Percentiles rank a stretch among this genome's conserved stretches.
phyloP scores from a whole-genome alignment of 176 grass and related monocot genomes.

The Aegilops umbellulata region DNA sequence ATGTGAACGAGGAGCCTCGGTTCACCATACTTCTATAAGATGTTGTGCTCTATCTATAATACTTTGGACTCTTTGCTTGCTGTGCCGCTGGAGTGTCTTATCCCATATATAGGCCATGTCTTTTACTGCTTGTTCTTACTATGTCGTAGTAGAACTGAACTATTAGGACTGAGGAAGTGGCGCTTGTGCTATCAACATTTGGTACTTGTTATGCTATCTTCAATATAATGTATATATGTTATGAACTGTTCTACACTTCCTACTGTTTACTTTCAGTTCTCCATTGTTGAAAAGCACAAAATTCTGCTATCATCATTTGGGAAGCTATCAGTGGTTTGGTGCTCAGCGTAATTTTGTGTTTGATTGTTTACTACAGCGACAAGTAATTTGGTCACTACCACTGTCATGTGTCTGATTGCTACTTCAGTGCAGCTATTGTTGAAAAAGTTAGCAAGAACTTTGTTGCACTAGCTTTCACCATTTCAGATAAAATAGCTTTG shows the following conservation, averaged over 20 bases:
- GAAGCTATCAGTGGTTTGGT: neutral
- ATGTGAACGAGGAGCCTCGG: neutral
- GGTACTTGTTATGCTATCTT: neutral
- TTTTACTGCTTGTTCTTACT: neutral
- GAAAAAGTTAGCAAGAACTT: too few relatives aligned
- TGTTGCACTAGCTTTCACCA: neutral
- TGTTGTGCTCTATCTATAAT: neutral
- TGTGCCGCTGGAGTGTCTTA: too few relatives aligned
- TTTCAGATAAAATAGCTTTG: neutral
- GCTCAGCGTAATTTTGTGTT: neutral
- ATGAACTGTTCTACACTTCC: neutral
- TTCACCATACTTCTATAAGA: neutral
- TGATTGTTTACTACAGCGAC: neutral
- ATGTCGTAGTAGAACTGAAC: neutral
- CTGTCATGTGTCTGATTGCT: neutral
- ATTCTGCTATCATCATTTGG: too few relatives aligned
- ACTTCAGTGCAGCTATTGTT: neutral
- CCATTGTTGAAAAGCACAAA: neutral
- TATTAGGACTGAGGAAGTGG: neutral
- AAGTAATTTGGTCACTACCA: neutral
- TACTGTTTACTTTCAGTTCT: neutral
- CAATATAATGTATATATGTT: neutral
- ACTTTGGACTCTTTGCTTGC: too few relatives aligned
- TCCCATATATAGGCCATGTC: neutral
- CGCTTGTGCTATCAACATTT: neutral